Evolutionary conservation across 768 basidiomycete species (phyloP).

Genomic region (Serpula lacrymans): DNA sequence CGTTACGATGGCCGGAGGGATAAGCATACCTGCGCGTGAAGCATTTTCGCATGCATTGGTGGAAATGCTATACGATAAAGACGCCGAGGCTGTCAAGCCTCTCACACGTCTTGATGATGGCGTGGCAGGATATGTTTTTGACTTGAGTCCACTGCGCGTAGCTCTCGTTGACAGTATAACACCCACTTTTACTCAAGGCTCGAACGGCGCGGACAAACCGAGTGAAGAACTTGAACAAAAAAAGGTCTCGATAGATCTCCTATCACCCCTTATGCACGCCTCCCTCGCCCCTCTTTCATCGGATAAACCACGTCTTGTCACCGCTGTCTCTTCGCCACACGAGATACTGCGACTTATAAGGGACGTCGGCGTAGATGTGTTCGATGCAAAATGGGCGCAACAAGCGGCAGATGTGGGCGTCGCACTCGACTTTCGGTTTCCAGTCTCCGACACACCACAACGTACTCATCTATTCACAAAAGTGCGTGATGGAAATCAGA

Average conservation of each 20-base stretch:
- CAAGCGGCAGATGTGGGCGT: constrained; percentile 66
- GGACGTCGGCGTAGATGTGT: constrained; percentile 68
- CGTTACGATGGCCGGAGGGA: constrained; percentile 67
- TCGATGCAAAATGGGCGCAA: constrained; percentile 73
- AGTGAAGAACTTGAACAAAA: too few relatives aligned
- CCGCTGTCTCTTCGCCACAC: constrained; percentile 60
- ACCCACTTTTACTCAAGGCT: too few relatives aligned
- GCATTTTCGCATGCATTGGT: constrained; percentile 59
- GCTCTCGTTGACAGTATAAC: constrained; percentile 23
- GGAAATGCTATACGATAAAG: constrained; percentile 54
- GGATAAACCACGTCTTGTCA: constrained; percentile 62
- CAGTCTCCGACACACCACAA: constrained; percentile 25
- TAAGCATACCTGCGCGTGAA: constrained; percentile 50
- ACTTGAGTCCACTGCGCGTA: constrained; percentile 51
- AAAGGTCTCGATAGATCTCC: constrained; percentile 10
- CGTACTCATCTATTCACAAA: neutral
- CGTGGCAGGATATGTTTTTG: constrained; percentile 66
- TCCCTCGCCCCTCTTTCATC: constrained; percentile 56
- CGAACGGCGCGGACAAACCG: too few relatives aligned
- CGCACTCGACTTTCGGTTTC: constrained; percentile 78
- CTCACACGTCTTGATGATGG: constrained; percentile 63
- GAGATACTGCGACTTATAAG: constrained; percentile 66
- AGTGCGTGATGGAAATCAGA: neutral
- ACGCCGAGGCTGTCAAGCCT: constrained; percentile 49
- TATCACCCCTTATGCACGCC: constrained; percentile 46